Conservation (phyloP, 805 yeast genomes). For the Wickerhamiella galacta region DNA sequence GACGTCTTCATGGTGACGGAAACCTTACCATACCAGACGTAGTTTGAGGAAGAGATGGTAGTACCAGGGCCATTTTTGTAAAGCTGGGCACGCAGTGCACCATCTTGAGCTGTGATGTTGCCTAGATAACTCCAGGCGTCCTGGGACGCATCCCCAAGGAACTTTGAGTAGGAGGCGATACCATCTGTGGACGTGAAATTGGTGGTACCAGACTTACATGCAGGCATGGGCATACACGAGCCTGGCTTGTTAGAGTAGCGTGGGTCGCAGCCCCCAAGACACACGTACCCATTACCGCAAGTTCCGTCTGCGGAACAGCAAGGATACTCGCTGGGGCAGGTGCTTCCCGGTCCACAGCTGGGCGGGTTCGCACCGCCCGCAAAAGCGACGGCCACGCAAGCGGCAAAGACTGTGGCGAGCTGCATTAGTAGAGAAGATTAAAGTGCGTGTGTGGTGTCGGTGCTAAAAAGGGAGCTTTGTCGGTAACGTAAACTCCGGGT, state of each 20-base stretch:
- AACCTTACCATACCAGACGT: constrained; percentile 78
- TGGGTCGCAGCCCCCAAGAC: constrained; percentile 83
- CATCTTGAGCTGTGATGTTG: constrained; percentile 31
- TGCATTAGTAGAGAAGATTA: neutral
- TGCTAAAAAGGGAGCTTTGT: no score
- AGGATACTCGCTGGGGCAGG: constrained; percentile 66
- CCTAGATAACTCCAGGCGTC: constrained; percentile 56
- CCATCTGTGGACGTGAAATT: constrained; percentile 21
- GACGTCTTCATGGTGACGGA: constrained; percentile 56
- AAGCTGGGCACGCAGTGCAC: constrained; percentile 54
- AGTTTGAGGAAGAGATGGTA: constrained; percentile 61
- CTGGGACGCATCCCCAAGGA: constrained; percentile 54
- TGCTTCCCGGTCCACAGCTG: constrained; percentile 15
- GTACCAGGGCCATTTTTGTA: constrained; percentile 61
- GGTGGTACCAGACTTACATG: constrained; percentile 32
- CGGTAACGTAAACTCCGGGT: no score
- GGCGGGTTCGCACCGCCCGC: constrained; percentile 7
- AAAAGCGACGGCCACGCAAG: constrained; percentile 1
- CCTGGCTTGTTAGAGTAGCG: constrained; percentile 42
- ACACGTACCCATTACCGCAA: constrained; percentile 62
- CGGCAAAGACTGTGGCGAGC: neutral
- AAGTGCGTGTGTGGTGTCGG: no score
- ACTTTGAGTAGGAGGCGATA: constrained; percentile 25
- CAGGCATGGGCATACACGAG: constrained; percentile 79
- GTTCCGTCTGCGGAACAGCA: constrained; percentile 73